phyloP scores from a whole-genome alignment of 805 yeast species.

The Lachancea lanzarotensis region DNA sequence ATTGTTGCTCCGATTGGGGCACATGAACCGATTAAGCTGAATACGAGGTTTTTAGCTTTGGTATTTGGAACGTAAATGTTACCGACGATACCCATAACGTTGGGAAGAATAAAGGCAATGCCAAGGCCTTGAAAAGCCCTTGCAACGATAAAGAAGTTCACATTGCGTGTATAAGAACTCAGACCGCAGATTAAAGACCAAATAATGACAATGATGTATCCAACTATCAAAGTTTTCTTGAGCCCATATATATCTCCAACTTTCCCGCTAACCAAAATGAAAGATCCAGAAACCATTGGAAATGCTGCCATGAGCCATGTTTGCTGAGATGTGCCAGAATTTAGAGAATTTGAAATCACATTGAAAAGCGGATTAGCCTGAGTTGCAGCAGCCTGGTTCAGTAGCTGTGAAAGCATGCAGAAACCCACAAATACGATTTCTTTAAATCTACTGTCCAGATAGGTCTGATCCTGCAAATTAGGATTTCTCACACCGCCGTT shows the following conservation, averaged over 20 bases:
- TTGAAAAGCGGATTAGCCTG: conserved; percentile 36
- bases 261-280: conserved; percentile 61
- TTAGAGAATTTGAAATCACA: conserved; percentile 30
- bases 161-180: conserved; percentile 43
- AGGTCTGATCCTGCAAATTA: conserved; percentile 17
- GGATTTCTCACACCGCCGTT: background rate
- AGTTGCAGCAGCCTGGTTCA: conserved; percentile 38
- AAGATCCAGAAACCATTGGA: conserved; percentile 65
- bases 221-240: conserved; percentile 45
- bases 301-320: conserved; percentile 69
- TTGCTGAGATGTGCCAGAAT: conserved; percentile 31
- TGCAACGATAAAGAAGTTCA: conserved; percentile 44
- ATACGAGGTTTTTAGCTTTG: conserved; percentile 42
- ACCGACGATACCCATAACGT: conserved; percentile 52
- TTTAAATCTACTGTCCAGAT: conserved; percentile 15
- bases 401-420: conserved; percentile 34
- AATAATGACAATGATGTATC: conserved; percentile 48
- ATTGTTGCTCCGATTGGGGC: conserved; percentile 57
- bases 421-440: conserved; percentile 27
- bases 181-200: conserved; percentile 61
- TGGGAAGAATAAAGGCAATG: conserved; percentile 50
- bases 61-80: conserved; percentile 40
- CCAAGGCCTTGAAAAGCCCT: conserved; percentile 62
- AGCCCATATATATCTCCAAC: conserved; percentile 69
- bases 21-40: conserved; percentile 50